Percentiles rank a stretch among this genome's conserved stretches.
These are phyloP conservation scores for Symmetrospora coprosmae DNA, from an alignment of 768 basidiomycete genomes.

Conservation along the genomic window DNA sequence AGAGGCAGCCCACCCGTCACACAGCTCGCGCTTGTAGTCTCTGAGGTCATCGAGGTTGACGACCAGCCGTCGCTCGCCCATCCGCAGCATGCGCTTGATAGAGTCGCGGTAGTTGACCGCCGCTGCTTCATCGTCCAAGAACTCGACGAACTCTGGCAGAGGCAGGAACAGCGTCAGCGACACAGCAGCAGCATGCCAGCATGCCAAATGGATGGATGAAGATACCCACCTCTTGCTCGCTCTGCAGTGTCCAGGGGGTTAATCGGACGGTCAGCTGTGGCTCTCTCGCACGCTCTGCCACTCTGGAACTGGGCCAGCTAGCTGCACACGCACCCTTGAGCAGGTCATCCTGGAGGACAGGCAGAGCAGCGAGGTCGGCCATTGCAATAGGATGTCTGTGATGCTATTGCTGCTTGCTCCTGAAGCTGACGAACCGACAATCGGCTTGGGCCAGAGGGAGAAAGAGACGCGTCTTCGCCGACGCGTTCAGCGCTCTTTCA, in stretches of 20 bases:
- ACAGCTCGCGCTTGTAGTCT: slow-evolving; percentile 74
- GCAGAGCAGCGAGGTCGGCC: background rate
- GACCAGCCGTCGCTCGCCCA: slow-evolving; percentile 47
- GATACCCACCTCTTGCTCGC: slow-evolving; percentile 1
- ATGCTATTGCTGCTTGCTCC: background rate
- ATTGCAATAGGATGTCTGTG: background rate
- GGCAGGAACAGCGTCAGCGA: background rate
- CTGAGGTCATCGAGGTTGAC: slow-evolving; percentile 92
- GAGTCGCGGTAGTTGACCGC: slow-evolving; percentile 18
- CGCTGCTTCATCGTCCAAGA: slow-evolving; percentile 64
- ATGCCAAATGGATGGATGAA: background rate
- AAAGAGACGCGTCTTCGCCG: too few relatives aligned
- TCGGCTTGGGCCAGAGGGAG: too few relatives aligned
- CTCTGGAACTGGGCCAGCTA: background rate
- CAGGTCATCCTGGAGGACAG: slow-evolving; percentile 27
- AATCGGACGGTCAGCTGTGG: slow-evolving; percentile 14
- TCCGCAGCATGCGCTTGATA: slow-evolving; percentile 23
- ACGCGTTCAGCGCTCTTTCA: too few relatives aligned
- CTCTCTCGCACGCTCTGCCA: background rate
- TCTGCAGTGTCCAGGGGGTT: background rate
- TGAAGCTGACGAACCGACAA: too few relatives aligned
- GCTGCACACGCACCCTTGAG: slow-evolving; percentile 20
- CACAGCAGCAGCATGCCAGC: background rate
- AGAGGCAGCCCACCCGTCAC: slow-evolving; percentile 45
- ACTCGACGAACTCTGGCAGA: slow-evolving; percentile 28